These are phyloP conservation scores for Claviceps sp. DNA, from an alignment of 2,329 filamentous ascomycete species.

Conservation along the genomic window DNA sequence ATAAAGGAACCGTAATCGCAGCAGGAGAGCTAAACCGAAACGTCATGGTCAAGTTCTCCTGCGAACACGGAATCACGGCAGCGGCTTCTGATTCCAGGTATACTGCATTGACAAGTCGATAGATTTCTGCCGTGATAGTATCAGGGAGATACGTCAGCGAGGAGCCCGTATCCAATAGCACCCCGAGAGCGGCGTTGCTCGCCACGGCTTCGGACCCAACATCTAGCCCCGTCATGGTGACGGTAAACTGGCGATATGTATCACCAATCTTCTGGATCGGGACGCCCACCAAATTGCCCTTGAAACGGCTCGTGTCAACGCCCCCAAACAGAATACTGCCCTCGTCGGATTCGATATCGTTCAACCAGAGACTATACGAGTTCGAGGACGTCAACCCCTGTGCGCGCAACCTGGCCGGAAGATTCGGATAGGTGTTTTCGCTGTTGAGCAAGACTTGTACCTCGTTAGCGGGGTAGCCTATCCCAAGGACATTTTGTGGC, in stretches of 20 bases:
- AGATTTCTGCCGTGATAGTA: slow-evolving; percentile 38
- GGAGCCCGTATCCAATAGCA: slow-evolving; percentile 59
- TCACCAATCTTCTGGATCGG: slow-evolving; percentile 46
- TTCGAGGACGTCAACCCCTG: slow-evolving; percentile 49
- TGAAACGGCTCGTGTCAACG: slow-evolving; percentile 53
- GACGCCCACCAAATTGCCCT: slow-evolving; percentile 49
- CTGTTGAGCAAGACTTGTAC: slow-evolving; percentile 50
- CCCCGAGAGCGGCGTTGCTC: slow-evolving; percentile 40
- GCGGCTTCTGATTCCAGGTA: slow-evolving; percentile 39
- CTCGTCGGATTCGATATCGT: slow-evolving; percentile 51
- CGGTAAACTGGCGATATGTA: slow-evolving; percentile 47
- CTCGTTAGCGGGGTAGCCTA: slow-evolving; percentile 73
- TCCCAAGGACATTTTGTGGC: slow-evolving; percentile 64
- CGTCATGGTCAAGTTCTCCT: slow-evolving; percentile 26
- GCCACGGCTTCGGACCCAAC: slow-evolving; percentile 30
- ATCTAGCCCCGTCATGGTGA: slow-evolving; percentile 51
- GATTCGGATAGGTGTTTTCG: slow-evolving; percentile 47
- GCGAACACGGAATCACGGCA: slow-evolving; percentile 49
- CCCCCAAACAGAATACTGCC: slow-evolving; percentile 66
- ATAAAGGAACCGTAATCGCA: slow-evolving; percentile 39
- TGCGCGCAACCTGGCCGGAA: slow-evolving; percentile 51
- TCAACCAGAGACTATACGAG: slow-evolving; percentile 63
- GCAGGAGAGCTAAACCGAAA: slow-evolving; percentile 39
- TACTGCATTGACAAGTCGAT: slow-evolving; percentile 42
- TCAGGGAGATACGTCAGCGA: slow-evolving; percentile 55